A percentile compares a stretch with the other conserved stretches of the same genome.
Conservation (phyloP, 2,329 filamentous ascomycete species). For the Arthrobotrys musiformis region DNA sequence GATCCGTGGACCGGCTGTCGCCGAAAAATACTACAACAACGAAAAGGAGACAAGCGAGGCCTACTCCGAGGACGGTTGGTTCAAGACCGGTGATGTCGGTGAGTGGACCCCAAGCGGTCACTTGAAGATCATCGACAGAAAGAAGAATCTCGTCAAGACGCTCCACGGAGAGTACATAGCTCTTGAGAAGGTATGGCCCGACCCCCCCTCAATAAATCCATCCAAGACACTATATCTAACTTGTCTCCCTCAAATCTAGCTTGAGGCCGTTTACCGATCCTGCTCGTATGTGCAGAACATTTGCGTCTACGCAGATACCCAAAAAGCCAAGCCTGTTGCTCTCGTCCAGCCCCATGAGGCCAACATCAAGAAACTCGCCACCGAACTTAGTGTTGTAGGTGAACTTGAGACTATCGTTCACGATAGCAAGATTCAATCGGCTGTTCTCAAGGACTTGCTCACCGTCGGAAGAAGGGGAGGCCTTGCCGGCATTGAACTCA, state of each 20-base stretch:
- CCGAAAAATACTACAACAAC: constrained; percentile 83
- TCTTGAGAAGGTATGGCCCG: constrained; percentile 74
- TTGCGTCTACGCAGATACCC: constrained; percentile 82
- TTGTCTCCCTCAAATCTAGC: constrained; percentile 64
- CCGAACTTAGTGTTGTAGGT: constrained; percentile 71
- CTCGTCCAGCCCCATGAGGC: constrained; percentile 78
- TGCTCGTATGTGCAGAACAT: constrained; percentile 83
- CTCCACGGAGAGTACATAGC: constrained; percentile 96
- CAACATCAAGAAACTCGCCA: constrained; percentile 71
- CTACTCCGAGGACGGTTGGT: constrained; percentile 88
- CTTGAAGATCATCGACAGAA: constrained; percentile 87
- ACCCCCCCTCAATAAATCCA: not conserved
- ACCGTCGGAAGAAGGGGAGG: constrained; percentile 73
- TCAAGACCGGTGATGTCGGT: constrained; percentile 95
- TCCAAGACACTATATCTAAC: not conserved
- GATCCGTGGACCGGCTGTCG: constrained; percentile 81
- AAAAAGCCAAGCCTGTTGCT: constrained; percentile 81
- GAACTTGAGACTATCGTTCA: constrained; percentile 75
- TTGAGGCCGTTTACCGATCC: constrained; percentile 89
- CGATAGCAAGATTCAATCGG: constrained; percentile 72
- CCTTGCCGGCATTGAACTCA: constrained; percentile 76
- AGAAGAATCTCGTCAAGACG: constrained; percentile 98
- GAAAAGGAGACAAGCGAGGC: constrained; percentile 83
- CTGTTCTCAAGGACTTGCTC: constrained; percentile 78
- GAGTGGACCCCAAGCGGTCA: constrained; percentile 85